phyloP scores from a whole-genome alignment of 208 protist genomes.

The Leishmania gerbilli region DNA sequence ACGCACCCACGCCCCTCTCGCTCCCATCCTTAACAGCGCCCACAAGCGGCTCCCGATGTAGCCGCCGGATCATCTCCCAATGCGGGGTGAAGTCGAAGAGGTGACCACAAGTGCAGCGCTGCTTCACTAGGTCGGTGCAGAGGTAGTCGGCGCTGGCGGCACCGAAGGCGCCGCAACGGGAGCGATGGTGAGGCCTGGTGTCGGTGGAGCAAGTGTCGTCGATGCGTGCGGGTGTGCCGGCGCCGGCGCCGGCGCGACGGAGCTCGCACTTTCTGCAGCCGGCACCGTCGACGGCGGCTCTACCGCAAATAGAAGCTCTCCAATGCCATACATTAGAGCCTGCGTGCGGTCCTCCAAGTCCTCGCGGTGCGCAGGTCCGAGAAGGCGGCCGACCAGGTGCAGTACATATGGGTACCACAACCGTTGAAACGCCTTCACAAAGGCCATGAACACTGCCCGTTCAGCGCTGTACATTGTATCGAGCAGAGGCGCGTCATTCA shows the following conservation, averaged over 20 bases:
- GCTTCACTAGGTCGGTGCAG: neutral
- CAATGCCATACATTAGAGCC: slow-evolving; percentile 27
- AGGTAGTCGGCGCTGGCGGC: neutral
- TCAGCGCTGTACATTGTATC: slow-evolving; percentile 62
- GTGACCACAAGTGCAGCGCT: neutral
- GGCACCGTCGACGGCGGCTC: slow-evolving; percentile 6
- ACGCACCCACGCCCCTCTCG: neutral
- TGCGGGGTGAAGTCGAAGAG: neutral
- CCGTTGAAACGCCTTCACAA: slow-evolving; percentile 61
- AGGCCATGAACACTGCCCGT: slow-evolving; percentile 41
- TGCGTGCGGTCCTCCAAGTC: slow-evolving; percentile 41
- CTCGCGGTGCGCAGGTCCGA: slow-evolving; percentile 57
- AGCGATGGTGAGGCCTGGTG: neutral
- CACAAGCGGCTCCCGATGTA: neutral
- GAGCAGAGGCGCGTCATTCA: slow-evolving; percentile 53
- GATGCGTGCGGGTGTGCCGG: neutral
- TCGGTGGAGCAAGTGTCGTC: neutral
- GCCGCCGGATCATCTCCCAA: neutral
- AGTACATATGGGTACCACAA: slow-evolving; percentile 74
- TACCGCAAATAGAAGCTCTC: slow-evolving; percentile 14
- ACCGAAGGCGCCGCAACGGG: neutral
- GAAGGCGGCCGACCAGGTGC: slow-evolving; percentile 40
- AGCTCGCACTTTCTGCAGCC: neutral
- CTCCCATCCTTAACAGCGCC: neutral
- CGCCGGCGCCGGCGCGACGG: neutral